Conservation (phyloP, 495 filamentous ascomycete species). For the Cercophora samala region DNA sequence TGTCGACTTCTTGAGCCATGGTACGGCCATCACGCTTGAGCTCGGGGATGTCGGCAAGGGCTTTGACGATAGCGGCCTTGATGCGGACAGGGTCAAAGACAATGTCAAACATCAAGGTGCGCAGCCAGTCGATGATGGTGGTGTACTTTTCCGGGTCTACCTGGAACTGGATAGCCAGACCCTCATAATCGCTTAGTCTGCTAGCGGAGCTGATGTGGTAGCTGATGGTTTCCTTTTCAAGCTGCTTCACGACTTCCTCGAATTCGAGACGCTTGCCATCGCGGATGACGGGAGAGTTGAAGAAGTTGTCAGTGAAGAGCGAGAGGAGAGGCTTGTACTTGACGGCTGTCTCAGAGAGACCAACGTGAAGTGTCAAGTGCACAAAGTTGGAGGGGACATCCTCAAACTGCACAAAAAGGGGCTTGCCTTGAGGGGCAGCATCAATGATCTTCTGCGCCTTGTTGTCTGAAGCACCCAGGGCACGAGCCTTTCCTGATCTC, state of each 20-base stretch:
- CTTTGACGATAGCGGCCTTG: constrained; percentile 76
- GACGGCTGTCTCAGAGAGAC: constrained; percentile 67
- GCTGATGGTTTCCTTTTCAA: constrained; percentile 86
- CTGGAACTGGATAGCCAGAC: constrained; percentile 75
- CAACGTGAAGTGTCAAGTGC: constrained; percentile 70
- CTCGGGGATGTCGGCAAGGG: constrained; percentile 89
- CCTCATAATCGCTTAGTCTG: constrained; percentile 71
- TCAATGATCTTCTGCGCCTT: constrained; percentile 75
- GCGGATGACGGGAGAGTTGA: constrained; percentile 80
- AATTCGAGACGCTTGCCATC: constrained; percentile 78
- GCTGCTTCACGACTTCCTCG: constrained; percentile 81
- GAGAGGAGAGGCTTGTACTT: constrained; percentile 76
- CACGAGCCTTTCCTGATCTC: constrained; percentile 72
- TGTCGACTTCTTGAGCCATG: constrained; percentile 72
- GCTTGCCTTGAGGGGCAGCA: constrained; percentile 55
- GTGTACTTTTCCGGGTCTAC: constrained; percentile 86
- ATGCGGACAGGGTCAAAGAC: constrained; percentile 81
- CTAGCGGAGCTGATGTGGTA: constrained; percentile 67
- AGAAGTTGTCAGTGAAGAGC: constrained; percentile 87
- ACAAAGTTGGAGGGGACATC: constrained; percentile 88
- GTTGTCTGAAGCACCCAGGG: constrained; percentile 63
- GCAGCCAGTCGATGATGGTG: constrained; percentile 78
- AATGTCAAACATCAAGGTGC: constrained; percentile 78
- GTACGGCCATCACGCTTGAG: constrained; percentile 81
- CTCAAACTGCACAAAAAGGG: constrained; percentile 96